A percentile compares a stretch with the other conserved stretches of the same genome.
phyloP scores from a whole-genome alignment of 495 filamentous ascomycete genomes.

The Aspergillus heteromorphus region DNA sequence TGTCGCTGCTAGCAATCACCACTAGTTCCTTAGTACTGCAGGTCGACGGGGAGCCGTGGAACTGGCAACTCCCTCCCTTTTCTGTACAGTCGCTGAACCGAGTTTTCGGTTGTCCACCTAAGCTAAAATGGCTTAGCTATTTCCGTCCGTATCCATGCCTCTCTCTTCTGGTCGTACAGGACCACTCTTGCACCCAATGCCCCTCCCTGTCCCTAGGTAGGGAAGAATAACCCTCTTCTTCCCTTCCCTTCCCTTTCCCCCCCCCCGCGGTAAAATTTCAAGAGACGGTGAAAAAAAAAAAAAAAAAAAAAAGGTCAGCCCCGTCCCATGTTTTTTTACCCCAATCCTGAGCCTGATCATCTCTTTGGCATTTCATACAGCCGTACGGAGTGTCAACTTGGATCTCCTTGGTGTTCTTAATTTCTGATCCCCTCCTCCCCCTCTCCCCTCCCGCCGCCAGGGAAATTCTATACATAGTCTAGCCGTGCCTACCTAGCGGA shows the following conservation, averaged over 20 bases:
- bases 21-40: conserved; percentile 12
- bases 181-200: conserved; percentile 5
- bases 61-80: conserved; percentile 8
- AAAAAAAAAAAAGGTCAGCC: neutral
- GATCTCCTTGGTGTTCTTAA: neutral
- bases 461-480: neutral
- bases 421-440: no score
- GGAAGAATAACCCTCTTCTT: neutral
- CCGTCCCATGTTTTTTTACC: neutral
- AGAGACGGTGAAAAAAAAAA: neutral
- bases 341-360: neutral
- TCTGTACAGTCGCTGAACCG: conserved; percentile 9
- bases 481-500: no score
- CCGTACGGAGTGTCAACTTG: neutral
- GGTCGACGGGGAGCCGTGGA: conserved; percentile 9
- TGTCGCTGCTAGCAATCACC: conserved; percentile 16
- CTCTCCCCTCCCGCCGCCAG: neutral
- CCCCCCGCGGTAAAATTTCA: neutral
- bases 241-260: no score
- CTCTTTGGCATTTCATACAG: neutral
- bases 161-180: conserved; percentile 7
- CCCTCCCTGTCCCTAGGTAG: conserved; percentile 1
- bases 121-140: conserved; percentile 8
- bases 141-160: conserved; percentile 9
- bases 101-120: conserved; percentile 11